phyloP scores from a whole-genome alignment of 2,329 filamentous ascomycete species.

The Penicillium thymicola region DNA sequence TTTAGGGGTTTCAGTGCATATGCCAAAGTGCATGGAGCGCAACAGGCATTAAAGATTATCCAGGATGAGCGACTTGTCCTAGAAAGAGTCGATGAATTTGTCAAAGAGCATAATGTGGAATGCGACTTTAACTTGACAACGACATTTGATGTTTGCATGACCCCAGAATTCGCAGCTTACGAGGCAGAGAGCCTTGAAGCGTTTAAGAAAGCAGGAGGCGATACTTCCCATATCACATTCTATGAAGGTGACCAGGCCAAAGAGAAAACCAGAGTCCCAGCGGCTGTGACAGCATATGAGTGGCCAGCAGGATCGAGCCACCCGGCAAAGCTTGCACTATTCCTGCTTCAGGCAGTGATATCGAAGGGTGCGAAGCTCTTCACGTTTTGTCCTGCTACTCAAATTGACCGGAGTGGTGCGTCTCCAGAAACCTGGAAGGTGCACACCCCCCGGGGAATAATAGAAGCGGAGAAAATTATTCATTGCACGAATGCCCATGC shows the following conservation, averaged over 20 bases:
- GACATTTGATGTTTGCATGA: conserved; percentile 51
- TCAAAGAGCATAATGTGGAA: conserved; percentile 39
- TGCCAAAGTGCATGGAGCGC: conserved; percentile 40
- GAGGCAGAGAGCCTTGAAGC: conserved; percentile 41
- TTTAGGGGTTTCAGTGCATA: conserved; percentile 50
- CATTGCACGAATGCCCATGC: conserved; percentile 29
- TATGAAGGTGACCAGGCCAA: conserved; percentile 42
- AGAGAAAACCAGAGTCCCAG: conserved; percentile 36
- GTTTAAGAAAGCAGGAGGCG: conserved; percentile 44
- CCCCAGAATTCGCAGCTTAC: conserved; percentile 46
- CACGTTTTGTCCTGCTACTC: conserved; percentile 44
- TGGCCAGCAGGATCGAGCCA: conserved; percentile 52
- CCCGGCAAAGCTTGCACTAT: conserved; percentile 51
- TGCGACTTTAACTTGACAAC: conserved; percentile 49
- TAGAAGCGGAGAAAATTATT: conserved; percentile 18
- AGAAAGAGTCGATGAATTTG: conserved; percentile 42
- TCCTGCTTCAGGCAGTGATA: conserved; percentile 41
- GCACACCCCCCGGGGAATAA: conserved; percentile 16
- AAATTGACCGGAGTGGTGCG: conserved; percentile 17
- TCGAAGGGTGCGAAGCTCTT: conserved; percentile 41
- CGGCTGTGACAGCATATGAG: conserved; percentile 48
- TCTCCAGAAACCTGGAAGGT: conserved; percentile 14
- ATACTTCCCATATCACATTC: conserved; percentile 43
- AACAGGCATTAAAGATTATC: conserved; percentile 48
- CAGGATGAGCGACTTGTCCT: conserved; percentile 45